Evolutionary conservation across 768 basidiomycete species (phyloP).

Genomic region (Trametes cingulata): DNA sequence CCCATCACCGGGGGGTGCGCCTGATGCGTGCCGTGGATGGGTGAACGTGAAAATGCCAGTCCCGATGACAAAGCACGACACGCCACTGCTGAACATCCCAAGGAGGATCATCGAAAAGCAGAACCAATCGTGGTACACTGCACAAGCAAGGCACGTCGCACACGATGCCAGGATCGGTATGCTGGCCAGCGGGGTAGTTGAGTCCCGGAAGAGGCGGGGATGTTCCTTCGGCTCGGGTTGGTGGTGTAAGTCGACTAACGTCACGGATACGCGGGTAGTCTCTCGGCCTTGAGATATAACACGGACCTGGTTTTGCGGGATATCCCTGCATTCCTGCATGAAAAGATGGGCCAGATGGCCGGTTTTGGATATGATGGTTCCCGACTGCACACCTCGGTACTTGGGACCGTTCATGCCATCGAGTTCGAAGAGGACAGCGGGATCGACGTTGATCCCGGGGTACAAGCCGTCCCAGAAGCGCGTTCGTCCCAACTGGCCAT

Average conservation of each 20-base stretch:
- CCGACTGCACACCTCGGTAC: conserved; percentile 17
- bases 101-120: conserved; percentile 20
- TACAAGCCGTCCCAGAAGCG: conserved; percentile 20
- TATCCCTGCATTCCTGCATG: conserved; percentile 12
- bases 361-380: conserved; percentile 14
- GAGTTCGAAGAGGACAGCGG: conserved; percentile 16
- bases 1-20: conserved; percentile 10
- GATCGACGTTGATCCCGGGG: conserved; percentile 16
- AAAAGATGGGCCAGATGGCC: conserved; percentile 15
- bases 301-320: neutral
- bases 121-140: conserved; percentile 13
- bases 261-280: conserved; percentile 2
- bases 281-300: neutral
- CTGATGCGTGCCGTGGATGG: neutral
- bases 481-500: conserved; percentile 10
- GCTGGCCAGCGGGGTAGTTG: conserved; percentile 8
- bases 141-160: conserved; percentile 9
- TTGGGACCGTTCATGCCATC: conserved; percentile 11
- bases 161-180: conserved; percentile 13
- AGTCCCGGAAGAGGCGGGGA: conserved; percentile 12
- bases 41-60: conserved; percentile 3
- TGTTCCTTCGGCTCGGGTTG: neutral
- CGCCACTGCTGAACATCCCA: conserved; percentile 12
- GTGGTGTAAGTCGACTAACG: conserved; percentile 5
- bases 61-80: neutral